These are phyloP conservation scores for Erythrophleum fordii DNA, from an alignment of 306 rosid genomes.

Conservation along the genomic window DNA sequence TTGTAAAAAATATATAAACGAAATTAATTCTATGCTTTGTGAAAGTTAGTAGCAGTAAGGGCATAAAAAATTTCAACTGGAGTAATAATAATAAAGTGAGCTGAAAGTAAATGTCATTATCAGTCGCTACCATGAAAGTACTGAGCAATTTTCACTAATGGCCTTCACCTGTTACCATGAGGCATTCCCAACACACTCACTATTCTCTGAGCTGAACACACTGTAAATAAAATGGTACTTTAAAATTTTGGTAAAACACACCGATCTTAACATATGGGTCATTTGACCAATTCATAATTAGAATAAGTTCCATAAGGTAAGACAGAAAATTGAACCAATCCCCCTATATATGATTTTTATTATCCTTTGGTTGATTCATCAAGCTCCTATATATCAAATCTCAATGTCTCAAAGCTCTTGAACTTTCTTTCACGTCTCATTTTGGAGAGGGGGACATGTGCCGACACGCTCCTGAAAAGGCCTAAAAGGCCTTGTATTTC, in stretches of 20 bases:
- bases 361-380: not conserved
- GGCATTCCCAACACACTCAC: too few relatives aligned
- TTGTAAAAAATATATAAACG: too few relatives aligned
- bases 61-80: not conserved
- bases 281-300: not conserved
- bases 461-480: conserved; percentile 15
- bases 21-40: not conserved
- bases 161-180: too few relatives aligned
- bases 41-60: not conserved
- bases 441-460: not conserved
- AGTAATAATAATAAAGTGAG: conserved; percentile 32
- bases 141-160: conserved; percentile 37
- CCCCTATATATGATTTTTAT: not conserved
- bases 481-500: not conserved
- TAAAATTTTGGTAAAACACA: too few relatives aligned
- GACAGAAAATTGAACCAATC: not conserved
- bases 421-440: conserved; percentile 19
- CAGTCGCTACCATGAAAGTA: conserved; percentile 41
- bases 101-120: conserved; percentile 42
- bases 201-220: too few relatives aligned
- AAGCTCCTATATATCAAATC: not conserved
- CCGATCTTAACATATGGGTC: not conserved
- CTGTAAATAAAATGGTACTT: too few relatives aligned
- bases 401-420: conserved; percentile 6
- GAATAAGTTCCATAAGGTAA: not conserved